Conservation (phyloP, 257 asterid genomes). For the Oldenlandia corymbosa region DNA sequence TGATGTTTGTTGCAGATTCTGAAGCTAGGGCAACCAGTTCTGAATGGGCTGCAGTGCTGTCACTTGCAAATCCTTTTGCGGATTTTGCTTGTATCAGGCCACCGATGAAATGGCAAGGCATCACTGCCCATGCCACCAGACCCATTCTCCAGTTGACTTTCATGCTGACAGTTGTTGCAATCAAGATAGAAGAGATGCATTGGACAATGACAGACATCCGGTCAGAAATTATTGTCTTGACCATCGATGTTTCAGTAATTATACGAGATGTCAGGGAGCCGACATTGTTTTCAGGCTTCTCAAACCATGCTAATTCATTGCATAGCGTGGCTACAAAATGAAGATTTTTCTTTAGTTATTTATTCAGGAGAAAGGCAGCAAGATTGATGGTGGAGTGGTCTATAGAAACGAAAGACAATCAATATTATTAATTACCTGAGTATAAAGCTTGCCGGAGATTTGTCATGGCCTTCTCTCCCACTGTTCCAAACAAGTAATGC, state of each 20-base stretch:
- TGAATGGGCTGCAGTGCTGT: conserved; percentile 50
- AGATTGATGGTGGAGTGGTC: conserved; percentile 11
- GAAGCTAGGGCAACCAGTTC: conserved; percentile 66
- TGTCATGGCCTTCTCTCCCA: conserved; percentile 73
- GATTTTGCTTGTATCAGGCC: conserved; percentile 83
- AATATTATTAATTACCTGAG: conserved; percentile 51
- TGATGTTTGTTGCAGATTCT: conserved; percentile 63
- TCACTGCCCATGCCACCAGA: conserved; percentile 82
- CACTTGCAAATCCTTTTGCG: conserved; percentile 69
- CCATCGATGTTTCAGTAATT: conserved; percentile 62
- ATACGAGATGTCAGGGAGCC: conserved; percentile 68
- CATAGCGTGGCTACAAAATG: conserved; percentile 50
- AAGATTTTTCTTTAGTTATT: not conserved
- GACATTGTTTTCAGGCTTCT: conserved; percentile 57
- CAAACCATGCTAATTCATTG: conserved; percentile 79
- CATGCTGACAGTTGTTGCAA: conserved; percentile 72
- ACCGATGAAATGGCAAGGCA: conserved; percentile 89
- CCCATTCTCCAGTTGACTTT: conserved; percentile 77
- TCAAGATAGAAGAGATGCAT: conserved; percentile 70
- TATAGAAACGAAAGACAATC: conserved; percentile 1
- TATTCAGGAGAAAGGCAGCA: conserved; percentile 6
- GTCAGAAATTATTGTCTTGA: conserved; percentile 72
- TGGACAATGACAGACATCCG: conserved; percentile 79
- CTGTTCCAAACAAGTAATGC: conserved; percentile 63
- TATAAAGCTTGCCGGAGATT: conserved; percentile 61